Evolutionary conservation across 1,139 yeast genomes (phyloP).

Genomic region (Geotrichum aggregatum): DNA sequence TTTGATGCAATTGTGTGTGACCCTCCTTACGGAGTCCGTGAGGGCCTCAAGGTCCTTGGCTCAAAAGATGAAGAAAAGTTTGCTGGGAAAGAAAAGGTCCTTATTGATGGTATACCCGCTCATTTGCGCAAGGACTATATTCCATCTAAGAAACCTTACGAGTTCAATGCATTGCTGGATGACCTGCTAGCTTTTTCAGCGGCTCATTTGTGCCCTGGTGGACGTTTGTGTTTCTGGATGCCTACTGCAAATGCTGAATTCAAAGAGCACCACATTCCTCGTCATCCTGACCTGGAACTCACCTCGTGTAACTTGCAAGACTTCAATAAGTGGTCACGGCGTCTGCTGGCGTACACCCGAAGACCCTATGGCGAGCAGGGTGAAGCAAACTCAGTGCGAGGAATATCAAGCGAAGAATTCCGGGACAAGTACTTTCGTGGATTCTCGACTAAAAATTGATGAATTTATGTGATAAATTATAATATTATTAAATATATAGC

Average conservation of each 20-base stretch:
- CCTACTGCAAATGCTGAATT: conserved; percentile 93
- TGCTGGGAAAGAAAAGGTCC: conserved; percentile 64
- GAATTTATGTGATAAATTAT: neutral
- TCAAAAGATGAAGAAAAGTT: conserved; percentile 60
- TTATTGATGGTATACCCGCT: conserved; percentile 75
- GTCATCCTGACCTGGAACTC: conserved; percentile 67
- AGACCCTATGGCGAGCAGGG: conserved; percentile 60
- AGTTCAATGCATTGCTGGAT: conserved; percentile 66
- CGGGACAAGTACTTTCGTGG: conserved; percentile 77
- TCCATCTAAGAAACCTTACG: conserved; percentile 90
- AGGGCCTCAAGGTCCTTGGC: conserved; percentile 90
- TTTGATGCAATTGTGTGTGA: conserved; percentile 88
- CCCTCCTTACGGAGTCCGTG: conserved; percentile 97
- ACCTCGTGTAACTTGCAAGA: conserved; percentile 77
- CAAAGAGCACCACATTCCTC: conserved; percentile 66
- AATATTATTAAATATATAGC: neutral
- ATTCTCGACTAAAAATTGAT: conserved; percentile 40
- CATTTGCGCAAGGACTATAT: conserved; percentile 76
- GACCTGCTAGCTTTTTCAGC: conserved; percentile 75
- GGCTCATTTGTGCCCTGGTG: conserved; percentile 62
- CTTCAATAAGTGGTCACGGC: conserved; percentile 88
- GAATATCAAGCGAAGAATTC: conserved; percentile 50
- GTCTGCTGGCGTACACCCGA: conserved; percentile 75
- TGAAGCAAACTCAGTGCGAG: conserved; percentile 45
- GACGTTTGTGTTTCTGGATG: conserved; percentile 94